phyloP scores from a whole-genome alignment of 228 moss, liverwort and hornwort genomes.

The Sphagnum magellanicum region DNA sequence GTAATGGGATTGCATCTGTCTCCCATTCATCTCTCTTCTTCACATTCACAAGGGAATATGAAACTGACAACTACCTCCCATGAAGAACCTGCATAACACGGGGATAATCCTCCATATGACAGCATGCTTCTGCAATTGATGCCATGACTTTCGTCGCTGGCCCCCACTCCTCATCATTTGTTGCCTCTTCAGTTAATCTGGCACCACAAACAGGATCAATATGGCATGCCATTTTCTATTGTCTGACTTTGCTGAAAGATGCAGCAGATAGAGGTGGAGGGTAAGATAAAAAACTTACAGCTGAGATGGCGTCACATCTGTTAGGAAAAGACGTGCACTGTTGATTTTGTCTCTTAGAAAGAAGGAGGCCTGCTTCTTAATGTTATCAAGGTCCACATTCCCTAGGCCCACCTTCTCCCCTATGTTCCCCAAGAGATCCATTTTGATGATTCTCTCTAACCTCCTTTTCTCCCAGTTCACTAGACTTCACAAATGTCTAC shows the following conservation, averaged over 20 bases:
- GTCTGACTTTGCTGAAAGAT: neutral
- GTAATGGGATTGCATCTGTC: too few species aligned
- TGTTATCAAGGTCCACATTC: conserved; percentile 56
- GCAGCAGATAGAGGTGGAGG: neutral
- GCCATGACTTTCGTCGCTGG: conserved; percentile 57
- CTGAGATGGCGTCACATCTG: conserved; percentile 47
- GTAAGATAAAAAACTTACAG: conserved; percentile 30
- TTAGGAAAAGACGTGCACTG: conserved; percentile 38
- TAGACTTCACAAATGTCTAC: too few species aligned
- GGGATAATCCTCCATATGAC: conserved; percentile 33
- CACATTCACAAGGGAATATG: too few species aligned
- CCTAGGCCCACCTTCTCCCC: conserved; percentile 56
- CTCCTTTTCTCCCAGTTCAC: too few species aligned
- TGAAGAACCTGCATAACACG: conserved; percentile 53
- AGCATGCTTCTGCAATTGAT: conserved; percentile 41
- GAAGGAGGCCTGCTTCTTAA: conserved; percentile 53
- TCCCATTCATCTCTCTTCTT: too few species aligned
- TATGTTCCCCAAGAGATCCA: conserved; percentile 54
- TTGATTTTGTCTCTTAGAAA: conserved; percentile 49
- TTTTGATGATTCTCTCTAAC: neutral
- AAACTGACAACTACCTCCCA: conserved; percentile 21
- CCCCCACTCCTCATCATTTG: conserved; percentile 60
- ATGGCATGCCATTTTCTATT: too few species aligned
- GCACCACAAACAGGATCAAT: neutral
- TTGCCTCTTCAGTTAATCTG: conserved; percentile 49